Evolutionary conservation across 2,329 filamentous ascomycete genomes (phyloP).

Genomic region (Thyridium curvatum): DNA sequence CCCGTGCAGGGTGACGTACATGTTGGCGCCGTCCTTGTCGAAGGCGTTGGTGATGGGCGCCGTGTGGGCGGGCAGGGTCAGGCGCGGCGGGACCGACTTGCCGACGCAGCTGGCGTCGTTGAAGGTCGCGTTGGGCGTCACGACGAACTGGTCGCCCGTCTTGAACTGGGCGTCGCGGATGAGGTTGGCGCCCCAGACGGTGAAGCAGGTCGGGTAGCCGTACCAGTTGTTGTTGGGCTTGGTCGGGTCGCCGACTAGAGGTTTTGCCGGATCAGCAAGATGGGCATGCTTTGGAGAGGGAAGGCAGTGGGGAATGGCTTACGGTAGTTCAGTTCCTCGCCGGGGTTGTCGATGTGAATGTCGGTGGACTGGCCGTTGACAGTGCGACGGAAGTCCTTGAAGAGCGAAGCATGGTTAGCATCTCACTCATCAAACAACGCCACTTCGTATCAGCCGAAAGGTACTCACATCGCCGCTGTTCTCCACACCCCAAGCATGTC

Average conservation of each 20-base stretch:
- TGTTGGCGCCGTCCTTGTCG: conserved; percentile 5
- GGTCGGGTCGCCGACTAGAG: conserved; percentile 10
- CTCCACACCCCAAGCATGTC: conserved; percentile 40
- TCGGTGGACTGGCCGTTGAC: conserved; percentile 32
- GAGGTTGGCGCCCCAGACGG: conserved; percentile 9
- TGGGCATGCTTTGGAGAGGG: not conserved
- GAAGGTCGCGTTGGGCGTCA: conserved; percentile 7
- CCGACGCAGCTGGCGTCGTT: conserved; percentile 6
- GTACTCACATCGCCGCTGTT: conserved; percentile 33
- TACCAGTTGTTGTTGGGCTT: conserved; percentile 12
- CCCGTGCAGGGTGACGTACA: conserved; percentile 10
- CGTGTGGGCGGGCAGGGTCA: conserved; percentile 8
- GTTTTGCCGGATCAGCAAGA: not conserved
- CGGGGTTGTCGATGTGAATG: conserved; percentile 52
- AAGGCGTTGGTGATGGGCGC: conserved; percentile 7
- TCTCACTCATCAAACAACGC: not conserved
- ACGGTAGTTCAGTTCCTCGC: conserved; percentile 57
- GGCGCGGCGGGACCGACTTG: conserved; percentile 3
- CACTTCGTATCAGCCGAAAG: not conserved
- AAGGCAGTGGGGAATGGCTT: not conserved
- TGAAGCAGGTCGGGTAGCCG: conserved; percentile 43
- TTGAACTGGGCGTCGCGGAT: conserved; percentile 20
- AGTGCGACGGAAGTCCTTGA: conserved; percentile 32
- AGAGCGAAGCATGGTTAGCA: not conserved
- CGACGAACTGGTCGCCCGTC: conserved; percentile 10